A percentile compares a stretch with the other conserved stretches of the same genome.
phyloP scores from a whole-genome alignment of 208 protist species.

The Trypanosoma avium region DNA sequence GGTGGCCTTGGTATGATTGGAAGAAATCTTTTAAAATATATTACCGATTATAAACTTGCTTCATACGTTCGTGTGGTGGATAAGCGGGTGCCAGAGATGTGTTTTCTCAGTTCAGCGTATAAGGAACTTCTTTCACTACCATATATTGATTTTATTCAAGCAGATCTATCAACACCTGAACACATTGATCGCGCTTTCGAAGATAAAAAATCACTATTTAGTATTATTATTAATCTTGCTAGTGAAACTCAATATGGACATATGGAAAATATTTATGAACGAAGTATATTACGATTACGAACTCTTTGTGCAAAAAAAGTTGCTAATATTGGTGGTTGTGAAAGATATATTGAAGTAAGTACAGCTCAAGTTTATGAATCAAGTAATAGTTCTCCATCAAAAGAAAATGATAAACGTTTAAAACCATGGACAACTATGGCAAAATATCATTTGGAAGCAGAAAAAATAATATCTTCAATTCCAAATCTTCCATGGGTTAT shows the following conservation, averaged over 20 bases:
- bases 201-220: slow-evolving; percentile 43
- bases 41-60: slow-evolving; percentile 39
- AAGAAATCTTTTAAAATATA: slow-evolving; percentile 82
- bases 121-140: slow-evolving; percentile 40
- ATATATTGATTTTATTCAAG: slow-evolving; percentile 83
- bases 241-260: slow-evolving; percentile 88
- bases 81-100: slow-evolving; percentile 43
- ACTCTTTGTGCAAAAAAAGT: slow-evolving; percentile 53
- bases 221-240: slow-evolving; percentile 88
- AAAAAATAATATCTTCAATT: slow-evolving; percentile 57
- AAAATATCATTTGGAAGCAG: slow-evolving; percentile 69
- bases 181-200: slow-evolving; percentile 72
- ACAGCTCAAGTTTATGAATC: slow-evolving; percentile 91
- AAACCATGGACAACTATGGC: slow-evolving; percentile 88
- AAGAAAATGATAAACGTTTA: slow-evolving; percentile 25
- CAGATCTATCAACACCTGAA: slow-evolving; percentile 26
- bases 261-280: slow-evolving; percentile 55
- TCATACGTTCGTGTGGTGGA: slow-evolving; percentile 42
- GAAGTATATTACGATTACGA: slow-evolving; percentile 67
- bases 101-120: slow-evolving; percentile 40
- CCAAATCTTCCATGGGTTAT: slow-evolving; percentile 69
- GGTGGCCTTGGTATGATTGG: slow-evolving; percentile 91
- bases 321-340: slow-evolving; percentile 40
- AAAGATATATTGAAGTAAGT: slow-evolving; percentile 87
- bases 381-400: slow-evolving; percentile 40